These are phyloP conservation scores for Penicillium sp. DNA, from an alignment of 2,329 filamentous ascomycete species.

Conservation along the genomic window DNA sequence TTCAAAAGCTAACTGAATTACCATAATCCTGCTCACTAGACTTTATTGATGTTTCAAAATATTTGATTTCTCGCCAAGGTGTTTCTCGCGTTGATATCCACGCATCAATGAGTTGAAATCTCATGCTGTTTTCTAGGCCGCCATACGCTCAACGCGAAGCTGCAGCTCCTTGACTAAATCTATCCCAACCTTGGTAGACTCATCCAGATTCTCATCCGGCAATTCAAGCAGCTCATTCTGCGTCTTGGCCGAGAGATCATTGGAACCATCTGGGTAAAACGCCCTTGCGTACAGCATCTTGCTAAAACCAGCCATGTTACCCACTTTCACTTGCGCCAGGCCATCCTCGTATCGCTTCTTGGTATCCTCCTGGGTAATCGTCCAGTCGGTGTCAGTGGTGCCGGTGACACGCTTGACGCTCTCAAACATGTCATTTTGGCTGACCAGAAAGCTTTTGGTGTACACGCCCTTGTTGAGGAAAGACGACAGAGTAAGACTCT, in stretches of 20 bases:
- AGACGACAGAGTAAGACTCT: constrained; percentile 39
- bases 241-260: constrained; percentile 46
- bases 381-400: constrained; percentile 61
- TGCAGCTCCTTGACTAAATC: constrained; percentile 42
- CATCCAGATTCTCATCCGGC: constrained; percentile 59
- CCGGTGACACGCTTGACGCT: constrained; percentile 59
- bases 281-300: constrained; percentile 56
- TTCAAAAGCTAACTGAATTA: too few relatives aligned
- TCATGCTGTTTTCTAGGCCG: constrained; percentile 13
- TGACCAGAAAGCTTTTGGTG: constrained; percentile 57
- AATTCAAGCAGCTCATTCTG: constrained; percentile 58
- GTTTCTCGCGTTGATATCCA: too few relatives aligned
- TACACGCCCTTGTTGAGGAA: constrained; percentile 54
- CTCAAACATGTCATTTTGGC: constrained; percentile 65
- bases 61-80: too few relatives aligned
- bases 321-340: constrained; percentile 45
- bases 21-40: too few relatives aligned
- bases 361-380: constrained; percentile 50
- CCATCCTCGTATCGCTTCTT: constrained; percentile 53
- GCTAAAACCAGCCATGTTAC: constrained; percentile 47
- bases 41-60: too few relatives aligned
- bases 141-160: constrained; percentile 30
- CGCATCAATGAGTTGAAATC: neutral
- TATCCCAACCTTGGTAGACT: constrained; percentile 52
- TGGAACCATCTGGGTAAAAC: constrained; percentile 49